Percentiles rank a stretch among this genome's conserved stretches.
Conservation (phyloP, 176 grass and related monocot genomes). For the Chloris gayana region DNA sequence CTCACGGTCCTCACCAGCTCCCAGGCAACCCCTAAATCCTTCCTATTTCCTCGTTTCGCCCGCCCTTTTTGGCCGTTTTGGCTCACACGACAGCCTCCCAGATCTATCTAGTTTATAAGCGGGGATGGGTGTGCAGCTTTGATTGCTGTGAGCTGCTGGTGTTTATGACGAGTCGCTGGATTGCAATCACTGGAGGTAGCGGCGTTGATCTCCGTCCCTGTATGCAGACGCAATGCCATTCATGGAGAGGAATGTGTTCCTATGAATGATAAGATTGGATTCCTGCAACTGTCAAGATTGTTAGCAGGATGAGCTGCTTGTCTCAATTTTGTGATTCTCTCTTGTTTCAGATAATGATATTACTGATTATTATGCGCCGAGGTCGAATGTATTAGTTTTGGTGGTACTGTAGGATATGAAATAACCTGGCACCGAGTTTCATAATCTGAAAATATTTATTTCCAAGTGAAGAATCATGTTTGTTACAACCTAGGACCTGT, state of each 20-base stretch:
- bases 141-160: neutral
- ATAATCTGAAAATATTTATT: neutral
- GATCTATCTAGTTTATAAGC: neutral
- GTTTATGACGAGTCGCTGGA: neutral
- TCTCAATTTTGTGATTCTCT: neutral
- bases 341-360: neutral
- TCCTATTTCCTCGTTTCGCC: neutral
- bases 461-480: neutral
- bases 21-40: conserved; percentile 50
- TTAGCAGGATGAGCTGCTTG: neutral
- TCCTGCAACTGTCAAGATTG: neutral
- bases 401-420: neutral
- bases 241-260: neutral
- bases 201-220: conserved; percentile 4
- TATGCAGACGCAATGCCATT: neutral
- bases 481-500: neutral
- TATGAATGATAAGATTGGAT: neutral
- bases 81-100: neutral
- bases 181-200: neutral
- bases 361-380: neutral
- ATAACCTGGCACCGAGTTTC: neutral
- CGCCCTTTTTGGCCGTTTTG: neutral
- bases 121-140: neutral
- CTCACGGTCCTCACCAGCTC: conserved; percentile 97
- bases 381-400: neutral